phyloP scores from a whole-genome alignment of 495 filamentous ascomycete species.

The Neurospora tetrasperma region DNA sequence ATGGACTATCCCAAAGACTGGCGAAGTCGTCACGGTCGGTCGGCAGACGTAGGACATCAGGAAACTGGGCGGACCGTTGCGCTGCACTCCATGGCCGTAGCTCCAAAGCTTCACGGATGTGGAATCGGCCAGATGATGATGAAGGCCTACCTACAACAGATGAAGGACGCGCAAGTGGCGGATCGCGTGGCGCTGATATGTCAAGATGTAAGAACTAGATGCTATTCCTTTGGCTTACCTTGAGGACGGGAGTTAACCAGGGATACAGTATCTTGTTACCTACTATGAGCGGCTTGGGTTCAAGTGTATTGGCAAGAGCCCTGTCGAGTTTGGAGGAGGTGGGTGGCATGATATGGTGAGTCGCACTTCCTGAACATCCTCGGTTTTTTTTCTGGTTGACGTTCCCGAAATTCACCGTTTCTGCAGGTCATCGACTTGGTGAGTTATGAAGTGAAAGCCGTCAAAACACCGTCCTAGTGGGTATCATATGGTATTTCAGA shows the following conservation, averaged over 20 bases:
- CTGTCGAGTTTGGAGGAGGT: constrained; percentile 58
- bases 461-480: neutral
- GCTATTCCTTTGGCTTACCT: neutral
- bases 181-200: constrained; percentile 69
- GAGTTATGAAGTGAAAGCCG: neutral
- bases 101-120: constrained; percentile 61
- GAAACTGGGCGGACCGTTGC: constrained; percentile 64
- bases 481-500: neutral
- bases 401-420: neutral
- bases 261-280: constrained; percentile 42
- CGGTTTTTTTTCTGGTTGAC: neutral
- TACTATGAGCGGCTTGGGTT: constrained; percentile 79
- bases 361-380: neutral
- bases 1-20: constrained; percentile 67
- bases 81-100: constrained; percentile 72
- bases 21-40: constrained; percentile 28
- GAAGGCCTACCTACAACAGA: constrained; percentile 62
- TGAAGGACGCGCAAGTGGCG: constrained; percentile 49
- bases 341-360: constrained; percentile 68
- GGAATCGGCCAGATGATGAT: constrained; percentile 69
- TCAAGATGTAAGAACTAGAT: constrained; percentile 43
- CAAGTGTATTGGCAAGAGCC: constrained; percentile 53
- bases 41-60: constrained; percentile 45
- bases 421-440: constrained; percentile 6
- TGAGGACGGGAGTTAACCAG: constrained; percentile 7